Evolutionary conservation across 345 rosid genomes (phyloP).

Genomic region (Syzygium aqueum): DNA sequence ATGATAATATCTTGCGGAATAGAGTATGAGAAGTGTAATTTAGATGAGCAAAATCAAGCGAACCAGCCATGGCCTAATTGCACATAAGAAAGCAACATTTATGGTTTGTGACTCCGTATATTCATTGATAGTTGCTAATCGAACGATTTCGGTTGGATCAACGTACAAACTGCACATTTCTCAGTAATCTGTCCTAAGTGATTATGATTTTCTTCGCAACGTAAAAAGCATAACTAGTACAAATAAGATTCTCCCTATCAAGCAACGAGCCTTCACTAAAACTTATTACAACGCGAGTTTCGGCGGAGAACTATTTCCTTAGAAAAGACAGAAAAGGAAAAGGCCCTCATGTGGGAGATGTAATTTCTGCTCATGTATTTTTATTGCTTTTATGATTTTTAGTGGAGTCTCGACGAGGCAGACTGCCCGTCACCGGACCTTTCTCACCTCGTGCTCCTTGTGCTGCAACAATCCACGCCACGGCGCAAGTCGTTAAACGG

Average conservation of each 20-base stretch:
- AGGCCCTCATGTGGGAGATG: not conserved
- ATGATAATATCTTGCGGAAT: no score
- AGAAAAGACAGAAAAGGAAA: not conserved
- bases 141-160: not conserved
- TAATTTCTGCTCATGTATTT: not conserved
- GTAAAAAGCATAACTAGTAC: not conserved
- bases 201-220: not conserved
- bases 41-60: not conserved
- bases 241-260: not conserved
- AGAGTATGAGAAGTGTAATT: not conserved
- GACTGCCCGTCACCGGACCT: not conserved
- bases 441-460: not conserved
- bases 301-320: not conserved
- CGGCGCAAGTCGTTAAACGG: not conserved
- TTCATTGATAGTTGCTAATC: not conserved
- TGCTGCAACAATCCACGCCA: not conserved
- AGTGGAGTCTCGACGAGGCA: not conserved
- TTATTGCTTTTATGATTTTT: not conserved
- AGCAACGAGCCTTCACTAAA: not conserved
- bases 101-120: accelerated
- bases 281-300: not conserved
- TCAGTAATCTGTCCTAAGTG: not conserved
- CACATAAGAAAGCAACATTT: not conserved
- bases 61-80: not conserved
- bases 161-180: not conserved